Evolutionary conservation across 306 rosid species (phyloP), one percentile per base, ranked within the genome.

Genomic region (Cicer cuneatum): DNA sequence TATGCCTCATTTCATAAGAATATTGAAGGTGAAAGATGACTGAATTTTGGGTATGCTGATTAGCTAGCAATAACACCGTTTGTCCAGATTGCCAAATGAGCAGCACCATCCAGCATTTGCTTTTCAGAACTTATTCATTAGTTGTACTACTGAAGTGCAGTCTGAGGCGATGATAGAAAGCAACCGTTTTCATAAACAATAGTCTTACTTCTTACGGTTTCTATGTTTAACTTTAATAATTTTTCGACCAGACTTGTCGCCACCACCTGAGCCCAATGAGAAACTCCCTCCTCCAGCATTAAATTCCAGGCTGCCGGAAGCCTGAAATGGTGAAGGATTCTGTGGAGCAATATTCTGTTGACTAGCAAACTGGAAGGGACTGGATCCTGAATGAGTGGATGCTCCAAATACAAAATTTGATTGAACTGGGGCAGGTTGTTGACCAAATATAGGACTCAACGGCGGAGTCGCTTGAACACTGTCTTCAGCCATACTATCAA

Each of bases 401-500:
- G 91, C 76, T 63, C 90, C 96, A 64, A 94, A 92, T 59, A 42
- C 66, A 85, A 83, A 91, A 64, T 81, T 78, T n/a, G 94, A 53
- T 48, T 85, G 85, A 52, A 87, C 82, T 10, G 80, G 78, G 15
- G 78, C 60, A 13, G 85, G 68, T 41, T 73, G 90, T 75, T 88
- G 96, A 37, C 83, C 83, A 41, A 92, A 88, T 54, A 52, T 72
- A 42, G 95, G 81, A 43, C 66, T 60, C 5, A 83, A 19, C 2
- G 92, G 80, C 2, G 62, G 66, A 10, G 86, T 42, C 54, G 83
- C 78, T 77, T 87, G 92, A 62, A 87, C 62, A 12, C 84, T 87
- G 80, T 91, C 99, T 80, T 94, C 99, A 1, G 97, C 95, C 97
- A 94, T 92, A 83, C 93, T 88, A 79, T 94, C 97, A 80, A 86